Conservation (phyloP, 345 rosid genomes). For the Eucalyptus tenuipes region DNA sequence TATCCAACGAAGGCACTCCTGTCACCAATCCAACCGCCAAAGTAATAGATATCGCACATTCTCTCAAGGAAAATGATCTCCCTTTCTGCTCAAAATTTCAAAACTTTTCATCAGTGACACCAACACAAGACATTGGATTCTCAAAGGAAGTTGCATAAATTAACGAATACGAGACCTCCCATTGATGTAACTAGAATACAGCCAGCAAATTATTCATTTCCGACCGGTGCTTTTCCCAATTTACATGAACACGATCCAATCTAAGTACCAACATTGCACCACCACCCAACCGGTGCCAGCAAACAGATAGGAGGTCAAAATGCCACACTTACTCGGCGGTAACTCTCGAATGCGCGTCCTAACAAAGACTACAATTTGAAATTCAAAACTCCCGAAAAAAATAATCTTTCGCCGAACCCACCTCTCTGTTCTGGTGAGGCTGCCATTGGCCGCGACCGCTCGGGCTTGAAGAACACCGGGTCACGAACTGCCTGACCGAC, state of each 20-base stretch:
- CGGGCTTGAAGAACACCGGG: conserved; percentile 17
- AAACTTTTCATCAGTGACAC: not conserved
- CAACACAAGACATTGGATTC: not conserved
- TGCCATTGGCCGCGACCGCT: conserved; percentile 7
- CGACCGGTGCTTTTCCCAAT: not conserved
- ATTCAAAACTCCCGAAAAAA: not conserved
- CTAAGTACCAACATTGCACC: not conserved
- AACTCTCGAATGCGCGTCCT: not conserved
- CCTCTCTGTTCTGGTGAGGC: conserved; percentile 16
- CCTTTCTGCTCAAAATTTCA: conserved; percentile 30
- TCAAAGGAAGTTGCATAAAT: not conserved
- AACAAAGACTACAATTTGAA: not conserved
- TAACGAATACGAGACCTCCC: not conserved
- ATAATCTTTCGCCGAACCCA: not conserved
- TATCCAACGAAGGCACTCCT: conserved; percentile 35
- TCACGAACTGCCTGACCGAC: conserved; percentile 1
- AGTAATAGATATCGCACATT: conserved; percentile 69
- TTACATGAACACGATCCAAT: not conserved
- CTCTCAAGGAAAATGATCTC: conserved; percentile 41
- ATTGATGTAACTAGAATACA: not conserved
- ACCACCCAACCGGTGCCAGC: not conserved
- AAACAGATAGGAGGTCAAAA: not conserved
- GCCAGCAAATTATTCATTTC: not conserved
- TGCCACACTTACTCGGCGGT: not conserved
- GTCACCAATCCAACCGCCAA: conserved; percentile 59